Evolutionary conservation across 2,329 filamentous ascomycete species (phyloP), one percentile per base, ranked within the genome.

Genomic region (Xylaria sp.): DNA sequence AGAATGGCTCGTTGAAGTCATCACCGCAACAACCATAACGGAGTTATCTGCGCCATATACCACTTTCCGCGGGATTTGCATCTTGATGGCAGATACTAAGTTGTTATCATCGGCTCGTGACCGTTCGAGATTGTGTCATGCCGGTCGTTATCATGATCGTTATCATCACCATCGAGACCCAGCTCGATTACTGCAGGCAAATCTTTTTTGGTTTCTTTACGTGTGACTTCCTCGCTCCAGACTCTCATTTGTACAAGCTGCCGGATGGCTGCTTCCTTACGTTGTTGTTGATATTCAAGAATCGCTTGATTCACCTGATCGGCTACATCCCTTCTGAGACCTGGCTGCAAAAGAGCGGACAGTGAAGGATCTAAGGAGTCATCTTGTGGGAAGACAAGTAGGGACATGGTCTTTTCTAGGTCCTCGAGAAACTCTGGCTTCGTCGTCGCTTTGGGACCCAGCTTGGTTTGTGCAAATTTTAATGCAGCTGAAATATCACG

Each of bases 241-340:
- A 91, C 90, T 66, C 95, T 89, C 78, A 97, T 87, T 76, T 91
- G 91, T 50, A 97, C 90, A 2, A 99, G 85, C 72, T 92, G 89
- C 65, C 92, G 88, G 72, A 99, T 93, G 31, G 93, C 92, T 13
- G 94, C 92, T 79, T 97, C 93, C 70, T 91, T 89, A 70, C 90
- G 87, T 73, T 90, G 85, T 25, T 91, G 91, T 78, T 94, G 91
- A 60, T 87, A 90, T 65, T 88, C 85, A 31, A 98, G 83, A 63
- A 99, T 94, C 12, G 94, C 93, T 80, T 94, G 91, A 78, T 99
- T 99, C 63, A 99, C 96, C 74, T 88, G 88, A 70, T 91, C 90
- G 4, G 96, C 96, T n/a, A 98, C 94, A 52, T 91, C 89, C 73
- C 91, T 89, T 70, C 96, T 90, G 54, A 98, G 86, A 57, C 90